Conservation (phyloP, 345 rosid genomes). For the Draba incana region DNA sequence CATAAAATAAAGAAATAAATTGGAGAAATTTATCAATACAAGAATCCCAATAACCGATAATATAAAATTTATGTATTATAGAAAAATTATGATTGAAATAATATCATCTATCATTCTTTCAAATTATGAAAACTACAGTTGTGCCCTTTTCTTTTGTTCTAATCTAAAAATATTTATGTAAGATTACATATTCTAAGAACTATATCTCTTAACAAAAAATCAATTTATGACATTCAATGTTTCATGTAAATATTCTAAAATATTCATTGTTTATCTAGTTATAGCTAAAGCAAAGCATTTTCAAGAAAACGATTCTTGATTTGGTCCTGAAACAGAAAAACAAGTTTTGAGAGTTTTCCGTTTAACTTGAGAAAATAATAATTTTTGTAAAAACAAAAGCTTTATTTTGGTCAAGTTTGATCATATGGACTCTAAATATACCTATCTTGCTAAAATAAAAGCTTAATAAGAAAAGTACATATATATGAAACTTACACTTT, state of each 20-base stretch:
- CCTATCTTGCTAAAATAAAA: background rate
- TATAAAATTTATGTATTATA: too few species aligned
- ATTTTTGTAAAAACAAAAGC: background rate
- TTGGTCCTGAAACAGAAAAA: background rate
- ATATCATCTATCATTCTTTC: conserved; percentile 6
- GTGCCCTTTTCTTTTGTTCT: background rate
- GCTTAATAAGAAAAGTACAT: background rate
- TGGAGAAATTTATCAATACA: too few species aligned
- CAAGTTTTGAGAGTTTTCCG: background rate
- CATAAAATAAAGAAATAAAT: too few species aligned
- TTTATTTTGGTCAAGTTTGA: background rate
- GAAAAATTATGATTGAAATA: background rate
- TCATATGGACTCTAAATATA: conserved; percentile 6
- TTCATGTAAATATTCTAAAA: background rate
- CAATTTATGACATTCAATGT: background rate
- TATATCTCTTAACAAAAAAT: background rate
- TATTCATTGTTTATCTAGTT: background rate
- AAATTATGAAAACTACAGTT: background rate
- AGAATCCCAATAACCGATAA: too few species aligned
- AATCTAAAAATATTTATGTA: background rate
- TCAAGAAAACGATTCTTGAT: background rate
- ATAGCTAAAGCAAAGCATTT: background rate
- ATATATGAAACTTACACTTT: conserved; percentile 49
- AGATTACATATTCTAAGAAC: conserved; percentile 5
- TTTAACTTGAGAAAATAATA: background rate